Base-by-base conservation (phyloP, 2,329 filamentous ascomycete species). In the Neurospora sp. region DNA sequence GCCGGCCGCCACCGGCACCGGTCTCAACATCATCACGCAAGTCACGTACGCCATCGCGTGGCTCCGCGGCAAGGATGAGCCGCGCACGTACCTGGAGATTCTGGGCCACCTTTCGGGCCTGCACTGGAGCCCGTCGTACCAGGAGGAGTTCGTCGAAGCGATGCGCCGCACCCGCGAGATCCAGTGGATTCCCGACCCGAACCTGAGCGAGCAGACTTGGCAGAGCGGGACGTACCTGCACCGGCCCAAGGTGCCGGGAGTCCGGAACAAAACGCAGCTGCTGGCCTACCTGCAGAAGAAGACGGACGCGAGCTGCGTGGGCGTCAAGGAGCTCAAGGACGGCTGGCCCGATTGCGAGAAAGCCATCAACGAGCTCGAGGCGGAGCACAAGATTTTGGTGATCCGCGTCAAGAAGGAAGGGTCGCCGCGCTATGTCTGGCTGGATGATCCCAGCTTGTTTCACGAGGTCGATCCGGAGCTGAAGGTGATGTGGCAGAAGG, bases 361-460 rank as follows among this genome's bases (percentile, higher is more conserved):
- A 23, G 87, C 91, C 10, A 91, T 99, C 78, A 87, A 91, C 73
- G 84, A 87, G 74, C 85, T 99, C 68, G 95, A 97, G 82, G 81
- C 81, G 52, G 87, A 92, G 78, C 90, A 94, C 77, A 90, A 91
- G 79, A 85, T 98, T 66, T 85, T 98, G 42, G 93, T 97, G 6
- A 91, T 93, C 28, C 89, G 94, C 72, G 94, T 94, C 70, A 96
- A 96, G 82, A 98, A 98, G 83, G 95, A 98, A 79, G 91, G 92
- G 77, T 87, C 92, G 75, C 90, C 95, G 1, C 89, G 90, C 76
- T 92, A 91, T 82, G 90, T 99, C 68, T 98, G 94, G 93, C 86
- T 90, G 68, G 93, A 99, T 79, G 93, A 97, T 76, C 87, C 93
- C 15, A 90, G 89, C 13, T 86, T 97, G 68, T 87, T 89, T 76